Percentiles rank a stretch among this genome's conserved stretches.
Conservation (phyloP, 805 yeast species). For the Phaffomyces thermotolerans region DNA sequence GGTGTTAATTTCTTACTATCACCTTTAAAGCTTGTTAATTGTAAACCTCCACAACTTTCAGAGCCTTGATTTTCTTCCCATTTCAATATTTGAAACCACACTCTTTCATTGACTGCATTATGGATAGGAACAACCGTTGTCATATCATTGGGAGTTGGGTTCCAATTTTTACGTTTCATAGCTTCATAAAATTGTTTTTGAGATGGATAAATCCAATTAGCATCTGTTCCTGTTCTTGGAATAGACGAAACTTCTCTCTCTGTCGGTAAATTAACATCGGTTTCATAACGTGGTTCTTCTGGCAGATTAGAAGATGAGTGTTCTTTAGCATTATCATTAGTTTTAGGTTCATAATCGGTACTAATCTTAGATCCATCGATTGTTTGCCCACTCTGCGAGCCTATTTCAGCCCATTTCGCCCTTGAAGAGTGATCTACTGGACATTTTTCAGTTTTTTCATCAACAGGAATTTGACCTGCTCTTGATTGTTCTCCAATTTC, state of each 20-base stretch:
- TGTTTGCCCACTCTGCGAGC: conserved; percentile 1
- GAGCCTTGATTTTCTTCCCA: conserved; percentile 71
- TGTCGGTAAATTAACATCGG: conserved; percentile 46
- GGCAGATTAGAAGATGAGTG: conserved; percentile 43
- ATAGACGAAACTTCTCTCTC: conserved; percentile 75
- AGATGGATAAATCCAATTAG: conserved; percentile 92
- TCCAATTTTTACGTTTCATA: conserved; percentile 86
- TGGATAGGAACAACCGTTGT: conserved; percentile 87
- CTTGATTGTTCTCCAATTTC: conserved; percentile 24
- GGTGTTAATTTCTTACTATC: conserved; percentile 84
- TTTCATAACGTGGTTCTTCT: conserved; percentile 26
- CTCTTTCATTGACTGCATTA: conserved; percentile 86
- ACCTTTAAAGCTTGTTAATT: conserved; percentile 81
- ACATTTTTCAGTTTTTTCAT: conserved; percentile 33
- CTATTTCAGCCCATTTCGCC: conserved; percentile 45
- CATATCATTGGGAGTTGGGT: conserved; percentile 80
- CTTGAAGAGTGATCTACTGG: conserved; percentile 63
- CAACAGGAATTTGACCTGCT: neutral
- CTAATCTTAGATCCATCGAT: conserved; percentile 18
- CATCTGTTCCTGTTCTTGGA: conserved; percentile 62
- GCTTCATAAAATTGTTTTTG: conserved; percentile 93
- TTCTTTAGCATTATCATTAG: conserved; percentile 8
- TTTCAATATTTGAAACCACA: conserved; percentile 74
- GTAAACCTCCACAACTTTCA: conserved; percentile 75
- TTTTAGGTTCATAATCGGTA: conserved; percentile 11